Base-by-base conservation (phyloP, 305 asterid species). In the Fraxinus dipetala region DNA sequence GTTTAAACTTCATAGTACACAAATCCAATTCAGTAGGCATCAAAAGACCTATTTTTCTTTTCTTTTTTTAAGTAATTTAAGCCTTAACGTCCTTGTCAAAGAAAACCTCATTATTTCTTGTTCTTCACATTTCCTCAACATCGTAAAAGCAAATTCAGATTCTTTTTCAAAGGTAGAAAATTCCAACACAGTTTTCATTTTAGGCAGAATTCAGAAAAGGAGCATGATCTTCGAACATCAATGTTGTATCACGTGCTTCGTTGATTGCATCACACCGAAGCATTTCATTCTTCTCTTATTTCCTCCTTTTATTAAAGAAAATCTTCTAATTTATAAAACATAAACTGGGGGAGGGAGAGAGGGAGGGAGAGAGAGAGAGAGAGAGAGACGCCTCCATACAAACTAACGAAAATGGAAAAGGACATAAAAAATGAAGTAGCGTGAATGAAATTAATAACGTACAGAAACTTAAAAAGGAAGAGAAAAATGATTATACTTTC, bases 401-500 rank as follows among this genome's bases (percentile, higher is more conserved):
- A 56, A 40, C 56, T 78, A 59, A 75, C 14, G 31, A 72, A 81
- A 31, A 35, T 54, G 0, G 48, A 72, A 10, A 9, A 48, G 84
- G 84, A 56, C 40, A 34, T 30, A 51, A 81, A 76, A 87, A 90
- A 89, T 83, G 88, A 85, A 83, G 81, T n/a, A 84, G 74, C 83
- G 80, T 14, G 84, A 70, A 84, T 72, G 26, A 36, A 77, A 24
- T 51, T 18, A 40, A 72, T 81, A 80, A 56, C 0, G 32, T 78
- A 59, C 59, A 36, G 13, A 48, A 59, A 77, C 2, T 13, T 1
- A 9, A 16, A 69, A 72, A 26, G 5, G 14, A 9, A 28, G 30
- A 34, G 11, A 76, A 79, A 61, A 61, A 22, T 9, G 20, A n/a
- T 0, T 80, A 59, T 86, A 93, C 98, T 90, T 91, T 82, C 99